Conservation (phyloP, 345 rosid genomes). For the Eucalyptus cloeziana region DNA sequence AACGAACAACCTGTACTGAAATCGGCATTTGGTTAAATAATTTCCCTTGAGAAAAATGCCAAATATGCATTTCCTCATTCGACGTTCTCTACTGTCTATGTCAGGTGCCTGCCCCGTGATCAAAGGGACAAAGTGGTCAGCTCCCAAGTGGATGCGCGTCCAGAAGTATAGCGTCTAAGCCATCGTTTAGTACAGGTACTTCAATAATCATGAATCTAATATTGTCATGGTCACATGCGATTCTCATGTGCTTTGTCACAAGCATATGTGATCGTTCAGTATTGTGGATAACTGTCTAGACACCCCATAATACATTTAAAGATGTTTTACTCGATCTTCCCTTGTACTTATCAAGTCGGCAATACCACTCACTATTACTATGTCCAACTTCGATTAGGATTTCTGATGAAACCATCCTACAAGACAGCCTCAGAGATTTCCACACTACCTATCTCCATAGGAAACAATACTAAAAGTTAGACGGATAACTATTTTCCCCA, state of each 20-base stretch:
- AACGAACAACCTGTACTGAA: background rate
- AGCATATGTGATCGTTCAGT: background rate
- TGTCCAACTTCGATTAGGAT: background rate
- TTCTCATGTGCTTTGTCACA: background rate
- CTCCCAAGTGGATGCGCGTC: conserved; percentile 11
- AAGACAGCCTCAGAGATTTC: background rate
- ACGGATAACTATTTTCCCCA: background rate
- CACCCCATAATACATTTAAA: background rate
- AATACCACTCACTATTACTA: background rate
- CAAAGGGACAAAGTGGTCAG: conserved; percentile 11
- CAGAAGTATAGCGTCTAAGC: background rate
- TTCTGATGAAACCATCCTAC: background rate
- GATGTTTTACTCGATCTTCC: background rate
- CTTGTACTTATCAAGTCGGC: background rate
- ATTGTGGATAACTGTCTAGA: background rate
- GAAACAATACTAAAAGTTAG: background rate
- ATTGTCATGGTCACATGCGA: background rate
- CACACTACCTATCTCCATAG: background rate
- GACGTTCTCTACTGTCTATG: background rate
- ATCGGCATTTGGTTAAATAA: background rate
- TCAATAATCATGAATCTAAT: background rate
- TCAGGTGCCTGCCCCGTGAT: conserved; percentile 10
- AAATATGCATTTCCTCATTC: background rate
- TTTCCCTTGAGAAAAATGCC: background rate
- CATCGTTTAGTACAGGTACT: background rate